Conservation (phyloP, 75 land plant species). For the Pseudotsuga menziesii region DNA sequence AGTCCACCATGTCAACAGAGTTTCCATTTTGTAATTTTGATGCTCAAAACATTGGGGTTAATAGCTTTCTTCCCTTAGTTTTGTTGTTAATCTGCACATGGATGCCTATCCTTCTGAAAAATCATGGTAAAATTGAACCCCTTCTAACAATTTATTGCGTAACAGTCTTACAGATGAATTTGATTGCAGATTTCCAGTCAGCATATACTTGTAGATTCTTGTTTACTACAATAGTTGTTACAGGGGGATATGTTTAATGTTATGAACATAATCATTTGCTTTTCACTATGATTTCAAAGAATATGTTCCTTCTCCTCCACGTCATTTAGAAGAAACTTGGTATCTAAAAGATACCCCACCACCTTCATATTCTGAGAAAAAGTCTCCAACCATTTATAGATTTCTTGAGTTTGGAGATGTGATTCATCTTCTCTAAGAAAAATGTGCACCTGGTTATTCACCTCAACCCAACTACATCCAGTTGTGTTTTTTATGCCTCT, state of each 20-base stretch:
- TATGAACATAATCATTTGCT: neutral
- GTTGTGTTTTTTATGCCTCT: neutral
- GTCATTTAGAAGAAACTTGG: neutral
- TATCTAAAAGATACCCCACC: neutral
- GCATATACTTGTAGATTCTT: neutral
- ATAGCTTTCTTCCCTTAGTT: neutral
- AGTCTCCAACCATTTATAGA: neutral
- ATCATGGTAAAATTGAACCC: neutral
- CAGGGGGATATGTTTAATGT: neutral
- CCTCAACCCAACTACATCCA: constrained; percentile 8
- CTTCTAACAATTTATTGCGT: neutral
- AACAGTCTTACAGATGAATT: neutral
- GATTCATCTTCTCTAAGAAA: neutral
- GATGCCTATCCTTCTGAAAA: neutral
- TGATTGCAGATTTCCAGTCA: no score
- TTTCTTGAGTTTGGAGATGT: neutral
- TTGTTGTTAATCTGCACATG: neutral
- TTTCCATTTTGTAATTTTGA: no score
- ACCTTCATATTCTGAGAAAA: neutral
- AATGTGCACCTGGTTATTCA: neutral
- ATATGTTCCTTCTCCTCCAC: constrained; percentile 3
- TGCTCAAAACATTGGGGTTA: neutral
- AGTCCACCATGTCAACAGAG: no score
- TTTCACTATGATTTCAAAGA: neutral
- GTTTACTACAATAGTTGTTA: neutral